Base-by-base conservation (phyloP, 352 stramenopile genomes). In the Thraustotheca clavata region DNA sequence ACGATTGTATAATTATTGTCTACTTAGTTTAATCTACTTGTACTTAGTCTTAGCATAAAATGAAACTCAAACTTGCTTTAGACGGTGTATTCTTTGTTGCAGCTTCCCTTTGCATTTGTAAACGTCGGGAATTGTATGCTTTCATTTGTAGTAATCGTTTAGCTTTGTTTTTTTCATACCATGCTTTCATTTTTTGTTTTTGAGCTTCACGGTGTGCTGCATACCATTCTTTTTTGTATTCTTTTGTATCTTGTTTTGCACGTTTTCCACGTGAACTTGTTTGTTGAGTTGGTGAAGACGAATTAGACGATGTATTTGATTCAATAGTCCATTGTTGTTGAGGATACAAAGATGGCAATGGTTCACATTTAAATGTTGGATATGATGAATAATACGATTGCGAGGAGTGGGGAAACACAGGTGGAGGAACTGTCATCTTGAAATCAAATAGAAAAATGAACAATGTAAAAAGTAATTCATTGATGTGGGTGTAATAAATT, bases 171-270 rank as follows among this genome's bases (percentile, higher is more conserved):
- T 52, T 52, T 31, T 52, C 43, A 31, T 52, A 52, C 43, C 43
- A 52, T 11, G 43, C 43, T 31, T 52, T 52, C 43, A 52, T 52
- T 9, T 52, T 52, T 24, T 52, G 24, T 7, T 52, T 52, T 31
- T 52, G 43, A 24, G 43, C 43, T 24, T 52, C 43, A 31, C 43
- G 43, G 43, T 52, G 43, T 24, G 43, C 43, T 24, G 43, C 43
- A 24, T 52, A 52, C 43, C 43, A 52, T 52, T 52, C 43, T 31
- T 52, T 52, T 31, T 52, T 52, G 43, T 52, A 52, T 31, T 3
- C 7, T 9, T 52, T 52, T 24, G 43, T 52, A 31, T 52, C 43
- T 52, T 52, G 43, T 18, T 52, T 52, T 9, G 43, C 43, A 31
- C 43, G 43, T 31, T 52, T 52, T 2, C 43, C 43, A 31, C 43